phyloP scores from a whole-genome alignment of 345 rosid species.

The Garcia nutans region DNA sequence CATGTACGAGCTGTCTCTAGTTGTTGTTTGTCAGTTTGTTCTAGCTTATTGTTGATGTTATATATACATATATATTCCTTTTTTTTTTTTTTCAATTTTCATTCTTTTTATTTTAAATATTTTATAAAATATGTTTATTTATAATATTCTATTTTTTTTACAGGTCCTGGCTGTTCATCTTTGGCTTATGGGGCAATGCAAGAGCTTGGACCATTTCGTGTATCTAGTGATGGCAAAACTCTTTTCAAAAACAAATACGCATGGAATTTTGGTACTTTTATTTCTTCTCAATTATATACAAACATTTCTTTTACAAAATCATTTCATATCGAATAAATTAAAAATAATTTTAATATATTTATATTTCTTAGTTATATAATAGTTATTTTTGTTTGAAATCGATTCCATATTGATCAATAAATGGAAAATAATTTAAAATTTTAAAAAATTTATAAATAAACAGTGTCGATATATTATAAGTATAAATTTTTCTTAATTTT shows the following conservation, averaged over 20 bases:
- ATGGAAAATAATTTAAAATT: no score
- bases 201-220: slow-evolving; percentile 48
- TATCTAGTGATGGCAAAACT: slow-evolving; percentile 42
- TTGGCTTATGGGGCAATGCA: slow-evolving; percentile 45
- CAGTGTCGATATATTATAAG: no score
- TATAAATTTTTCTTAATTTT: no score
- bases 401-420: no score
- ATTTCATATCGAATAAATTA: not conserved
- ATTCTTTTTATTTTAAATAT: not conserved
- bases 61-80: not conserved
- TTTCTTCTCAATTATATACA: not conserved
- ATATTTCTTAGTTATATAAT: no score
- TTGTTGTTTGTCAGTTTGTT: not conserved
- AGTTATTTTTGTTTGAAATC: no score
- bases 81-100: not conserved
- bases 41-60: not conserved
- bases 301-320: no score
- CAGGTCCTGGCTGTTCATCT: slow-evolving; percentile 53
- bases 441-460: no score
- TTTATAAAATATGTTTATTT: not conserved
- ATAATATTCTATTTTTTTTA: not conserved
- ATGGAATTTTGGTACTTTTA: slow-evolving; percentile 34
- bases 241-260: slow-evolving; percentile 34
- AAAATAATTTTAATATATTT: no score
- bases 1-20: not conserved